Base-by-base conservation (phyloP, 2,329 filamentous ascomycete species). In the Didymella sp. region DNA sequence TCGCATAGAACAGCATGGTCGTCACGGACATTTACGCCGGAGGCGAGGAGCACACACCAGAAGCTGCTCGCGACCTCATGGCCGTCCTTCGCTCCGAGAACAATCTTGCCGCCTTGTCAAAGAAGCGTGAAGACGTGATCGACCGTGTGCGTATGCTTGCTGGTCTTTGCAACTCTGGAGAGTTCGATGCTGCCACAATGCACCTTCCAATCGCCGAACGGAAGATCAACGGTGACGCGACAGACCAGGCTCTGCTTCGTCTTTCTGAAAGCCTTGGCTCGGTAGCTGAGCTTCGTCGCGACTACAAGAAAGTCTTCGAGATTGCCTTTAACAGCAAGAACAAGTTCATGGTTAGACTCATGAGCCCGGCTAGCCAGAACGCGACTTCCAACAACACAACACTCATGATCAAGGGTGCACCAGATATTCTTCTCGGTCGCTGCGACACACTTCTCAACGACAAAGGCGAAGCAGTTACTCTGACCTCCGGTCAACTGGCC, bases 291-390 rank as follows among this genome's bases (percentile, higher is more conserved):
- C 76, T 89, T 5, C 83, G 87, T 7, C 79, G 81, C 13, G 79
- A 82, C 60, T 92, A 88, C 88, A 82, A 83, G 48, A 87, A 84
- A 49, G 82, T 84, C 2, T 92, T 87, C 64, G 72, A 74, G 47
- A 71, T 77, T 25, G 85, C 88, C 0, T 93, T 93, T 74, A 92
- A 92, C 77, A 91, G 88, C 76, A 91, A 91, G 79, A 92, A 92
- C 77, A 93, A 93, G 75, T 92, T 87, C 71, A 92, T 92, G 86
- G 84, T 92, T 51, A 82, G 85, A 30, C 82, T 87, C 0, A 84
- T 88, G 45, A 79, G 79, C 11, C 71, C 69, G 63, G 64, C 54
- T 58, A 63, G 55, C 60, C 71, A 63, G 66, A 70, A 77, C 27
- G 70, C 65, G 43, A 66, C 62, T 4, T 56, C 58, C 31, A 68